Conservation (phyloP, 805 yeast species). For the Isabelozyma pseudorhagii region DNA sequence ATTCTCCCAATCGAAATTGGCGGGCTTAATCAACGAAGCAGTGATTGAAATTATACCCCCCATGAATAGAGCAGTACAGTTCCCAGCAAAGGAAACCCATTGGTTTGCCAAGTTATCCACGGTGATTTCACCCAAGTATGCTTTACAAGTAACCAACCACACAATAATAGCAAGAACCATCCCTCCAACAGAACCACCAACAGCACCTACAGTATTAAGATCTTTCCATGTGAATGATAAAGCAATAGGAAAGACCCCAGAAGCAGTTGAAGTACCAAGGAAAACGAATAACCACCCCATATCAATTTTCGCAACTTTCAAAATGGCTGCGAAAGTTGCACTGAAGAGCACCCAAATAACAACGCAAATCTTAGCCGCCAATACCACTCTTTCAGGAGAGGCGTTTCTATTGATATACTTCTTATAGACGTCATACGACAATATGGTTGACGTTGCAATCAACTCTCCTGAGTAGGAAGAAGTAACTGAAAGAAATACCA, state of each 20-base stretch:
- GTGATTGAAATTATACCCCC: slow-evolving; percentile 12
- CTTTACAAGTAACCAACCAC: slow-evolving; percentile 37
- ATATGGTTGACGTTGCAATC: slow-evolving; percentile 80
- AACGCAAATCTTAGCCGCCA: slow-evolving; percentile 66
- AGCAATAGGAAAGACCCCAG: slow-evolving; percentile 22
- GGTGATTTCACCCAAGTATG: slow-evolving; percentile 30
- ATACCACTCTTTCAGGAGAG: slow-evolving; percentile 65
- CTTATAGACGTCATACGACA: slow-evolving; percentile 83
- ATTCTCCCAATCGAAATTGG: slow-evolving; percentile 9
- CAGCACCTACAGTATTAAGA: slow-evolving; percentile 33
- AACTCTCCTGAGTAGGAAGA: slow-evolving; percentile 90
- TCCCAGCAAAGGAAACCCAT: slow-evolving; percentile 1
- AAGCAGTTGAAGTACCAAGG: slow-evolving; percentile 21
- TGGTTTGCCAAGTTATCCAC: slow-evolving; percentile 22
- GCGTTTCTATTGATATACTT: slow-evolving; percentile 78
- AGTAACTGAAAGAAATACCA: slow-evolving; percentile 89
- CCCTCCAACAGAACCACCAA: slow-evolving; percentile 36
- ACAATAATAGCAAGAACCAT: slow-evolving; percentile 31
- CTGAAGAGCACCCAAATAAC: slow-evolving; percentile 17
- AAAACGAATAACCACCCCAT: slow-evolving; percentile 50
- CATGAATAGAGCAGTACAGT: slow-evolving; percentile 7
- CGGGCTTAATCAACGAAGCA: slow-evolving; percentile 9
- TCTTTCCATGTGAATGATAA: slow-evolving; percentile 26
- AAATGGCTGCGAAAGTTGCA: slow-evolving; percentile 41
- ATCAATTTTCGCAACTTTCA: slow-evolving; percentile 71